Percentiles rank a stretch among this genome's conserved stretches.
phyloP scores from a whole-genome alignment of 441 rosid species.

The Omphalea diandra region DNA sequence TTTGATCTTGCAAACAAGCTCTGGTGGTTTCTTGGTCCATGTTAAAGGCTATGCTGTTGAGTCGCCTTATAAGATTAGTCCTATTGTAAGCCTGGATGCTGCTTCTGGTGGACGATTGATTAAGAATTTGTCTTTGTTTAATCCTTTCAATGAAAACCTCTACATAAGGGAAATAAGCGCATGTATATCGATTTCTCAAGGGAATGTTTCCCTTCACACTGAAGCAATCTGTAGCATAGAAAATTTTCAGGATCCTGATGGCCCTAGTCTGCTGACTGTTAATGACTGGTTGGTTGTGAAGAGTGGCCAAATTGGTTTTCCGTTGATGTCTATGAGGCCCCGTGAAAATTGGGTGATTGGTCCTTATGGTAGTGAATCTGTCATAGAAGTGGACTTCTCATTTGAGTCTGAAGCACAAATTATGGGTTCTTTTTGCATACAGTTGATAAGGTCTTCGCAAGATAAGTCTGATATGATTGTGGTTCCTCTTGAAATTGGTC shows the following conservation, averaged over 20 bases:
- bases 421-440: slow-evolving; percentile 53
- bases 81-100: slow-evolving; percentile 35
- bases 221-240: slow-evolving; percentile 55
- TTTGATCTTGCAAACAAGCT: slow-evolving; percentile 63
- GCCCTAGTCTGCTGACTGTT: slow-evolving; percentile 28
- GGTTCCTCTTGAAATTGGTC: slow-evolving; percentile 58
- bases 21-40: slow-evolving; percentile 64
- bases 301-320: slow-evolving; percentile 38
- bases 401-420: slow-evolving; percentile 44
- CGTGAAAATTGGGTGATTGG: slow-evolving; percentile 54
- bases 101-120: slow-evolving; percentile 43
- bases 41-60: slow-evolving; percentile 58
- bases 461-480: slow-evolving; percentile 44
- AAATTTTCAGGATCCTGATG: slow-evolving; percentile 30
- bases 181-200: slow-evolving; percentile 58
- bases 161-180: slow-evolving; percentile 51
- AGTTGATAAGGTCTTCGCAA: slow-evolving; percentile 47
- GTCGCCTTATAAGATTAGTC: slow-evolving; percentile 57
- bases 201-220: slow-evolving; percentile 41
- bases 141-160: slow-evolving; percentile 57
- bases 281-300: slow-evolving; percentile 57
- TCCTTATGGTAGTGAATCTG: slow-evolving; percentile 38
- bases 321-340: slow-evolving; percentile 51
- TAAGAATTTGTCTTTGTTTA: slow-evolving; percentile 58
- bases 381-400: slow-evolving; percentile 55